phyloP scores from a whole-genome alignment of 257 asterid genomes.

The Penstemon newberryi region DNA sequence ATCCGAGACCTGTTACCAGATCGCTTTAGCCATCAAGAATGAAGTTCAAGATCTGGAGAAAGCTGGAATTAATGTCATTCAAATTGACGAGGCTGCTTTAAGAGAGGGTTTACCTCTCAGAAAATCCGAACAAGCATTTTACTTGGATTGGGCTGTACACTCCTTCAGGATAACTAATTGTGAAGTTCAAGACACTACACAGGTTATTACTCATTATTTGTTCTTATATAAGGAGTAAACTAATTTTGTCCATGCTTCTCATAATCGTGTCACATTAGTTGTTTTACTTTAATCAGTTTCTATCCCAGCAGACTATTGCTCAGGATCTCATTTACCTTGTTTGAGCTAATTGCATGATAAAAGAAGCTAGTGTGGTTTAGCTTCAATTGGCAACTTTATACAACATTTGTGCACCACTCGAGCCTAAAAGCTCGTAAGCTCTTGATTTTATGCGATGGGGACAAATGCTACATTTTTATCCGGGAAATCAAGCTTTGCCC shows the following conservation, averaged over 20 bases:
- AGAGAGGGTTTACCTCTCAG: constrained; percentile 87
- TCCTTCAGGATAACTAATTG: constrained; percentile 73
- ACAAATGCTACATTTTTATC: too few relatives aligned
- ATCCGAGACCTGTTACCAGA: constrained; percentile 77
- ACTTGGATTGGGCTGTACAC: constrained; percentile 86
- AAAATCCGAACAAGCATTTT: constrained; percentile 69
- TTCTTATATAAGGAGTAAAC: not conserved
- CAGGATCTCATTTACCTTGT: too few relatives aligned
- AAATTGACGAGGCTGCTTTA: constrained; percentile 86
- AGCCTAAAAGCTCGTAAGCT: not conserved
- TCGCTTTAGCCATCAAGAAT: constrained; percentile 78
- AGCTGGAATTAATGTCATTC: constrained; percentile 63
- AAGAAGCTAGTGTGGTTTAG: not conserved
- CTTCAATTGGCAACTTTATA: not conserved
- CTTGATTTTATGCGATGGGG: too few relatives aligned
- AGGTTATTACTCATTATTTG: constrained; percentile 35
- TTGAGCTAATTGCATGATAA: too few relatives aligned
- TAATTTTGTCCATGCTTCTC: not conserved
- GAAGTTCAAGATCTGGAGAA: constrained; percentile 86
- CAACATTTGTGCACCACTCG: not conserved
- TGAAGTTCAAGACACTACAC: constrained; percentile 56
- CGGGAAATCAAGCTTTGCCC: too few relatives aligned
- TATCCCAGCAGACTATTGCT: too few relatives aligned
- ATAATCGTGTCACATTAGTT: too few relatives aligned
- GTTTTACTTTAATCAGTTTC: too few relatives aligned